A percentile compares a stretch with the other conserved stretches of the same genome.
Conservation (phyloP, 2,329 filamentous ascomycete species). For the Ophiognomonia clavigignenti-juglandacearum region DNA sequence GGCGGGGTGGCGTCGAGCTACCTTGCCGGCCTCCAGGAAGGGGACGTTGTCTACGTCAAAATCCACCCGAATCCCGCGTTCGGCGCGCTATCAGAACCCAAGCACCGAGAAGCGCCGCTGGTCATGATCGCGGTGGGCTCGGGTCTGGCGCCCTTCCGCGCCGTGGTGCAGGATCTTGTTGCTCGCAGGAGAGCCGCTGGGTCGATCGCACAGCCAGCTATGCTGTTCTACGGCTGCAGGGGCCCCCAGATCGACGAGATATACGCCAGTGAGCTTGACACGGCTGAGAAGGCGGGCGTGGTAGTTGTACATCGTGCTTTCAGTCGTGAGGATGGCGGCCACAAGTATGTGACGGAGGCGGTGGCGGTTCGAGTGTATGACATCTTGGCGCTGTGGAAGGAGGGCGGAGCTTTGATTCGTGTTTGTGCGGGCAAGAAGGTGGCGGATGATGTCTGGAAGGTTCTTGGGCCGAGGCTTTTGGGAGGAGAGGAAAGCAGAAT, state of each 20-base stretch:
- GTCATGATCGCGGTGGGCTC: conserved; percentile 2
- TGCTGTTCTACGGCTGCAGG: conserved; percentile 4
- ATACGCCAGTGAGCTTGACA: background rate
- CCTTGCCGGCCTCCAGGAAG: background rate
- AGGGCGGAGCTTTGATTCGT: background rate
- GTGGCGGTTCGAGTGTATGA: background rate
- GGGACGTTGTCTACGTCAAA: background rate
- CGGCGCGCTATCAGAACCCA: background rate
- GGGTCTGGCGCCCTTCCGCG: background rate
- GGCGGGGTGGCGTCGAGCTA: conserved; percentile 1
- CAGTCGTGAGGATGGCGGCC: background rate
- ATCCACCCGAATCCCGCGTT: background rate
- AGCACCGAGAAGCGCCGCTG: background rate
- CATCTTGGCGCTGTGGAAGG: background rate
- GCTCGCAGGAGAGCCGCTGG: too few relatives aligned
- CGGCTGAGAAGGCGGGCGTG: background rate
- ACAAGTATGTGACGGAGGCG: background rate
- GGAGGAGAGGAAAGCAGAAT: background rate
- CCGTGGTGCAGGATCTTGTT: background rate
- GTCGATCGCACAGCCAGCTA: background rate
- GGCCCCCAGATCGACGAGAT: background rate
- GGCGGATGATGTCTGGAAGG: background rate
- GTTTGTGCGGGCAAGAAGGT: background rate
- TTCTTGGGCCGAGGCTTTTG: background rate
- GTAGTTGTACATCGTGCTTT: background rate